Base-by-base conservation (phyloP, 306 rosid genomes). In the Amphicarpaea edgeworthii region DNA sequence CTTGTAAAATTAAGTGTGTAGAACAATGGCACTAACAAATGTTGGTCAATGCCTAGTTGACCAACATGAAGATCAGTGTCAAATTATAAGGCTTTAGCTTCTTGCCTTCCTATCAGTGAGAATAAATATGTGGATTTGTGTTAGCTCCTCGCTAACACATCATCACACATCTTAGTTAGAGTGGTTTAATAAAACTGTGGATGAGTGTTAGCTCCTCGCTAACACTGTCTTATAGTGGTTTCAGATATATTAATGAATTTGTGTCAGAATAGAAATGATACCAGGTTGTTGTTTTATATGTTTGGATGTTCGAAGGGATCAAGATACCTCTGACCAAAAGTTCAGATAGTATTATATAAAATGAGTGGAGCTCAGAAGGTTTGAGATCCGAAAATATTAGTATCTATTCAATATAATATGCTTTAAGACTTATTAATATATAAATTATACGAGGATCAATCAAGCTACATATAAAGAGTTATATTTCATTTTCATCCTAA, bases 11-110 rank as follows among this genome's bases (percentile, higher is more conserved):
- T 47, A 11, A 28, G 38, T 40, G 41, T 50, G 45, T 24, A 2
- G 41, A 6, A 60, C 67, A 11, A 42, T n/a, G 42, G 46, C 55
- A 23, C 49, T 60, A 43, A 16, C 16, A 21, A 26, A 40, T 45
- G 77, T 72, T 90, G 94, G 96, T 82, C 91, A 91, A 91, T 77
- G 59, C 70, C 85, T 75, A 15, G 93, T 90, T 93, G 97, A 82
- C 98, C 93, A 82, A 73, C 50, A 51, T 1, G 40, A 21, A 28
- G 15, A 61, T 61, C 42, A 8, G 19, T 73, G 57, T 77, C 55
- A 70, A 73, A 67, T 23, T 69, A 80, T 61, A 74, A 32, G 64
- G 28, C 15, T 53, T 17, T n/a, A n/a, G n/a, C n/a, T n/a, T 20
- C 11, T 58, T 41, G 49, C 26, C 12, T 34, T 53, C 49, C 19